These are phyloP conservation scores for Neonectria neomacrospora DNA, from an alignment of 2,329 filamentous ascomycete genomes.

Conservation along the genomic window DNA sequence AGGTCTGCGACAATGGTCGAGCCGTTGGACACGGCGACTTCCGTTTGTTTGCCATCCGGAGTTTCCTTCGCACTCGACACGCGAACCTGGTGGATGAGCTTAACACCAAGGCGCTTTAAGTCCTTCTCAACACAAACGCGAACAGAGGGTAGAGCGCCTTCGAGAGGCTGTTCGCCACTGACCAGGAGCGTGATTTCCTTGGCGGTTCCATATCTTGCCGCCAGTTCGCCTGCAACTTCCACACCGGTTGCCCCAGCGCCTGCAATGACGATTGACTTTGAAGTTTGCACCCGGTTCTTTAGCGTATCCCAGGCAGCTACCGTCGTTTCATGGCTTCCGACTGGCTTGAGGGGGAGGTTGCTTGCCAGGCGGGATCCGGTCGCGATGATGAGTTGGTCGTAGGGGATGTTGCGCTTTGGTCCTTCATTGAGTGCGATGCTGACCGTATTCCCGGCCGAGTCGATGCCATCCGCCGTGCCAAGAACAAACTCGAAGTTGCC, in stretches of 20 bases:
- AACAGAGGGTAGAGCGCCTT: constrained; percentile 44
- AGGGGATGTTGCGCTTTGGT: constrained; percentile 50
- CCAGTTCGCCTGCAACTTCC: constrained; percentile 53
- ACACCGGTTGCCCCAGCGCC: constrained; percentile 53
- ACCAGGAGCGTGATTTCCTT: constrained; percentile 45
- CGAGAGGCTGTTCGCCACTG: constrained; percentile 35
- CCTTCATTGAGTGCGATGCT: constrained; percentile 49
- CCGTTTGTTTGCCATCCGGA: constrained; percentile 16
- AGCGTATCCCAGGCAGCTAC: constrained; percentile 49
- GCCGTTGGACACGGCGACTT: constrained; percentile 47
- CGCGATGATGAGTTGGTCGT: constrained; percentile 65
- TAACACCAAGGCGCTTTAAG: constrained; percentile 43
- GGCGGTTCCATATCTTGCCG: constrained; percentile 44
- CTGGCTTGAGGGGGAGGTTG: constrained; percentile 59
- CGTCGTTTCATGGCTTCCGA: constrained; percentile 57
- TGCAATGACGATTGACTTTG: constrained; percentile 51
- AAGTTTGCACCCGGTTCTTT: constrained; percentile 34
- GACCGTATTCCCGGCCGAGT: constrained; percentile 50
- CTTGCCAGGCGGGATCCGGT: constrained; percentile 61
- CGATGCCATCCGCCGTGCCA: constrained; percentile 55
- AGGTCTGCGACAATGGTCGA: constrained; percentile 49
- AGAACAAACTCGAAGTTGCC: constrained; percentile 61
- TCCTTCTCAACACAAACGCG: constrained; percentile 43
- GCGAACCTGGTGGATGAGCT: constrained; percentile 47
- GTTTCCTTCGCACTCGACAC: constrained; percentile 41